Evolutionary conservation across 306 rosid genomes (phyloP).

Genomic region (Trichosanthes truncata): DNA sequence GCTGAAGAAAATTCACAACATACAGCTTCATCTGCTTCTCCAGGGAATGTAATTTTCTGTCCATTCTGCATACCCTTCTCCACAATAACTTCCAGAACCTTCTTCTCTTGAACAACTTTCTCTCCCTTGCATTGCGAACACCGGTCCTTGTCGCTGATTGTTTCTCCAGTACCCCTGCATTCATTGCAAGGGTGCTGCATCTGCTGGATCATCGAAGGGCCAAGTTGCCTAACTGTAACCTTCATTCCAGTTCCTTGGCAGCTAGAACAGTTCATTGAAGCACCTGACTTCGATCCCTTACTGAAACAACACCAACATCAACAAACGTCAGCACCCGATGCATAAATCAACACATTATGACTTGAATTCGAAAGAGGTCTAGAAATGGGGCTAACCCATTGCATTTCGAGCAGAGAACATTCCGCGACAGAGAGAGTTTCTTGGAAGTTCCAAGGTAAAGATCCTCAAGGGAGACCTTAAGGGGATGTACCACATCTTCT

Average conservation of each 20-base stretch:
- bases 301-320: conserved; percentile 21
- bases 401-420: conserved; percentile 69
- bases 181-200: conserved; percentile 85
- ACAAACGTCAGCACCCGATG: background rate
- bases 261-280: conserved; percentile 49
- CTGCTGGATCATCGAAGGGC: conserved; percentile 80
- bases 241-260: conserved; percentile 87
- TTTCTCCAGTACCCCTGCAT: conserved; percentile 88
- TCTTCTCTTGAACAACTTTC: conserved; percentile 74
- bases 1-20: background rate
- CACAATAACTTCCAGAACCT: conserved; percentile 61
- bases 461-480: conserved; percentile 78
- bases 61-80: conserved; percentile 92
- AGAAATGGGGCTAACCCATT: conserved; percentile 39
- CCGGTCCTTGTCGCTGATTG: conserved; percentile 60
- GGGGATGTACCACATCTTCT: conserved; percentile 66
- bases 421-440: conserved; percentile 73
- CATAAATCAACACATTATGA: background rate
- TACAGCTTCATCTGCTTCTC: conserved; percentile 88
- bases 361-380: background rate
- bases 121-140: conserved; percentile 76
- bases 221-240: conserved; percentile 64
- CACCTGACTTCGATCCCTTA: conserved; percentile 80
- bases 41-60: conserved; percentile 83
- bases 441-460: conserved; percentile 59